A percentile compares a stretch with the other conserved stretches of the same genome.
These are phyloP conservation scores for Multifurca ochricompacta DNA, from an alignment of 768 basidiomycete species.

Conservation along the genomic window DNA sequence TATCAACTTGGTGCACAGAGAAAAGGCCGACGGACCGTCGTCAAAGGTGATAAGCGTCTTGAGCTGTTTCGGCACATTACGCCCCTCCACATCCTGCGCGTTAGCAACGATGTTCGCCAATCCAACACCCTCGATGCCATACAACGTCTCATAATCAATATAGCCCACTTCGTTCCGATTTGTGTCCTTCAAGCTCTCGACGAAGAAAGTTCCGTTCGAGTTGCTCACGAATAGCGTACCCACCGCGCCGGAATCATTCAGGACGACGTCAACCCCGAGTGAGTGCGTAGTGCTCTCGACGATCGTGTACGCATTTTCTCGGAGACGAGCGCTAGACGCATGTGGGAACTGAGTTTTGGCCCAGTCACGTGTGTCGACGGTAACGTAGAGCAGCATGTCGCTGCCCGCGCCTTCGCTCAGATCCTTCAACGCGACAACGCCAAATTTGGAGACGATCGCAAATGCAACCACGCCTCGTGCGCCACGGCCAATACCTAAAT, in stretches of 20 bases:
- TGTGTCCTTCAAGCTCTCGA: constrained; percentile 83
- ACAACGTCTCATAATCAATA: constrained; percentile 88
- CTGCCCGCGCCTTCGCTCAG: constrained; percentile 43
- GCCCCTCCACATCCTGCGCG: constrained; percentile 71
- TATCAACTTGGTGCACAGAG: background rate
- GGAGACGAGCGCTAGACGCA: constrained; percentile 64
- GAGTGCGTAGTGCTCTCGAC: constrained; percentile 93
- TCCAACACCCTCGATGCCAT: constrained; percentile 85
- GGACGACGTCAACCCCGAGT: constrained; percentile 87
- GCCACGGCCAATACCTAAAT: constrained; percentile 78
- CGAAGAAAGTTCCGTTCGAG: constrained; percentile 93
- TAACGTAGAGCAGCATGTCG: constrained; percentile 82
- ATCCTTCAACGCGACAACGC: constrained; percentile 84
- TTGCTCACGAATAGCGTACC: constrained; percentile 96
- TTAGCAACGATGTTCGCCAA: constrained; percentile 85
- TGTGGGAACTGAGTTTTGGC: constrained; percentile 91
- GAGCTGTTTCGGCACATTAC: constrained; percentile 61
- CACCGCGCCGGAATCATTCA: constrained; percentile 52
- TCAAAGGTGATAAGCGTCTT: constrained; percentile 83
- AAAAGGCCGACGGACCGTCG: constrained; percentile 45
- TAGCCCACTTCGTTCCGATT: constrained; percentile 84
- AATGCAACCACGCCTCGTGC: constrained; percentile 88
- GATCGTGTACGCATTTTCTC: constrained; percentile 93
- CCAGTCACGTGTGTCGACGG: constrained; percentile 78
- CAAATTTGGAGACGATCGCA: constrained; percentile 88